Evolutionary conservation across 1,284 basidiomycete genomes (phyloP).

Genomic region (Sporisorium exsertum): DNA sequence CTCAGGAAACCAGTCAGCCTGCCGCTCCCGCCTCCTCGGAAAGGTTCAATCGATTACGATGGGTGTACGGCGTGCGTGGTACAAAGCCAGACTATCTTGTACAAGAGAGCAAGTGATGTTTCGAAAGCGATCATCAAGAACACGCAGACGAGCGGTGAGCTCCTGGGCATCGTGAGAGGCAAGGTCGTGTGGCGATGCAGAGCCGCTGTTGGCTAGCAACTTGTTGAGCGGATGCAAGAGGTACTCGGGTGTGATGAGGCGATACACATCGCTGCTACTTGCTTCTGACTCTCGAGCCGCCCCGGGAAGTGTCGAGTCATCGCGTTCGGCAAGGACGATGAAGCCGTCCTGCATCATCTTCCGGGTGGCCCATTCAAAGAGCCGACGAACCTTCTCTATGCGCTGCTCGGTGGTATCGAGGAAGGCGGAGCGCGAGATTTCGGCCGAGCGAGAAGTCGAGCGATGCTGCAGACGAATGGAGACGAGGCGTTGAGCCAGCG

Average conservation of each 20-base stretch:
- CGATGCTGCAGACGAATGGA: conserved; percentile 29
- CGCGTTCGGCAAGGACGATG: conserved; percentile 25
- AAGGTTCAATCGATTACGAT: conserved; percentile 30
- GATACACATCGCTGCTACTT: conserved; percentile 17
- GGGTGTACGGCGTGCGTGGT: conserved; percentile 11
- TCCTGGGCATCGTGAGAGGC: conserved; percentile 12
- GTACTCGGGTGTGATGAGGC: conserved; percentile 38
- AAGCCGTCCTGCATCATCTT: conserved; percentile 54
- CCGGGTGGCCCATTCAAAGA: conserved; percentile 44
- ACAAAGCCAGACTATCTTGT: conserved; percentile 34
- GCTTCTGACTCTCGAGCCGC: background rate
- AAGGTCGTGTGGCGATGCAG: background rate
- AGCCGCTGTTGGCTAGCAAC: conserved; percentile 10
- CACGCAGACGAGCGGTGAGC: conserved; percentile 26
- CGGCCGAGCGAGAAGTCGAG: conserved; percentile 8
- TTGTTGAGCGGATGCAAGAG: conserved; percentile 17
- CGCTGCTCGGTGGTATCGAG: conserved; percentile 19
- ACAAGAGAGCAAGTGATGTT: conserved; percentile 27
- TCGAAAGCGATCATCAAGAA: conserved; percentile 44
- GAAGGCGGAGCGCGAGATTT: background rate
- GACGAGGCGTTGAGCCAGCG: conserved; percentile 34
- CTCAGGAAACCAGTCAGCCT: background rate
- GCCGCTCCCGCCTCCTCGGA: too few species aligned
- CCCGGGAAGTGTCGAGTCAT: background rate
- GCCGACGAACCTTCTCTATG: conserved; percentile 26